These are phyloP conservation scores for Aspergillus unguis DNA, from an alignment of 2,329 filamentous ascomycete genomes.

Conservation along the genomic window DNA sequence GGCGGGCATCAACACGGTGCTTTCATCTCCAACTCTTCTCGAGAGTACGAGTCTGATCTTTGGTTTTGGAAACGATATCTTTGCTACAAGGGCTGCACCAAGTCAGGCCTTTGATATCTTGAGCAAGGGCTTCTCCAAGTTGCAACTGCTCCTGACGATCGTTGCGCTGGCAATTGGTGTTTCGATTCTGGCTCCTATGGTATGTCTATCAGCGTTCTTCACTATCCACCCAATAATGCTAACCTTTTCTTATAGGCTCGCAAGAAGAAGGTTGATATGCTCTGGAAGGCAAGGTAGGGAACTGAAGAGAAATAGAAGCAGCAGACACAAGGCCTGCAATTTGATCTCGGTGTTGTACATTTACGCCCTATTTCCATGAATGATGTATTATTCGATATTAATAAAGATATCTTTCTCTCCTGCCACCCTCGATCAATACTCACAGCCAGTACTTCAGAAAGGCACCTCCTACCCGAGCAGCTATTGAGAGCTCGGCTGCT, in stretches of 20 bases:
- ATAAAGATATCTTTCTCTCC: too few species aligned
- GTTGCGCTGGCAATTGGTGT: conserved; percentile 75
- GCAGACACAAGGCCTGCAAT: too few species aligned
- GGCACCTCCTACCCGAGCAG: too few species aligned
- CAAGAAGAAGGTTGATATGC: conserved; percentile 8
- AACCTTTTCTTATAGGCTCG: conserved; percentile 2
- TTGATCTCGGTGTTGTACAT: not conserved
- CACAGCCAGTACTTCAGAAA: too few species aligned
- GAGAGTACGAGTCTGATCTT: conserved; percentile 92
- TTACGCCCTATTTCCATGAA: not conserved
- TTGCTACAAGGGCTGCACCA: conserved; percentile 80
- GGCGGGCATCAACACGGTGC: conserved; percentile 67
- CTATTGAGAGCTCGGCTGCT: too few species aligned
- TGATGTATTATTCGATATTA: not conserved
- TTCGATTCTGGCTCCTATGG: conserved; percentile 75
- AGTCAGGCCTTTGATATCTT: conserved; percentile 89
- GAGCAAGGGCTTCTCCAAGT: conserved; percentile 89
- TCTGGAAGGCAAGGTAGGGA: conserved; percentile 7
- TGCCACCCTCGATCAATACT: too few species aligned
- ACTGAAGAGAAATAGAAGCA: not conserved
- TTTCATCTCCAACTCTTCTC: conserved; percentile 72
- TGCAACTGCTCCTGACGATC: conserved; percentile 80
- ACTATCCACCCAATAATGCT: not conserved
- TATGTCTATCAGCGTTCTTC: conserved; percentile 47
- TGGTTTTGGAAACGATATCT: conserved; percentile 81